These are phyloP conservation scores for Podospora pseudocomata DNA, from an alignment of 495 filamentous ascomycete genomes.

Conservation along the genomic window DNA sequence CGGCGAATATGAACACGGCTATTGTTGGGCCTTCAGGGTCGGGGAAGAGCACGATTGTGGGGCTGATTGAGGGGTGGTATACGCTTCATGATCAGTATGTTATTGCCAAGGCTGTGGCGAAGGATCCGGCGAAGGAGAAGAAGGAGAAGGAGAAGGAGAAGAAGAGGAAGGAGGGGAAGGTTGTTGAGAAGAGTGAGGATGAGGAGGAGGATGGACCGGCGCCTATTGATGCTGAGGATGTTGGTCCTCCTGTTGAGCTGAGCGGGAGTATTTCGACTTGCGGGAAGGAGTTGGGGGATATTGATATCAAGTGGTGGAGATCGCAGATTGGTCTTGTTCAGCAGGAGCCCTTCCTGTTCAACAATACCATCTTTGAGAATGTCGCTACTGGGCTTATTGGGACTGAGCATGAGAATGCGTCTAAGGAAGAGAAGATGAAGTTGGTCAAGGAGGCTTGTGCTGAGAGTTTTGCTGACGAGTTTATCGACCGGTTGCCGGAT, in stretches of 20 bases:
- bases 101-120: slow-evolving; percentile 46
- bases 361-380: slow-evolving; percentile 64
- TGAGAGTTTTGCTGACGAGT: slow-evolving; percentile 56
- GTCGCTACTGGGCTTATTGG: slow-evolving; percentile 59
- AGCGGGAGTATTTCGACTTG: slow-evolving; percentile 53
- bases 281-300: slow-evolving; percentile 50
- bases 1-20: slow-evolving; percentile 81
- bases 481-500: slow-evolving; percentile 59
- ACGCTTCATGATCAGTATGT: slow-evolving; percentile 56
- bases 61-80: slow-evolving; percentile 90
- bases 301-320: slow-evolving; percentile 64
- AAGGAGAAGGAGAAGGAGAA: slow-evolving; percentile 38
- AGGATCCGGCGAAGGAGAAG: slow-evolving; percentile 41
- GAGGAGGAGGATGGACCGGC: slow-evolving; percentile 30
- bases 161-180: slow-evolving; percentile 24
- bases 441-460: slow-evolving; percentile 56
- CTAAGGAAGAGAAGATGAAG: slow-evolving; percentile 50
- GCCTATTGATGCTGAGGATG: slow-evolving; percentile 28
- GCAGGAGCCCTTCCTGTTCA: slow-evolving; percentile 73
- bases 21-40: slow-evolving; percentile 81
- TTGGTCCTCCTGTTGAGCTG: slow-evolving; percentile 41
- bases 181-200: slow-evolving; percentile 21
- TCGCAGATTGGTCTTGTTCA: slow-evolving; percentile 65
- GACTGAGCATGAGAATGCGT: slow-evolving; percentile 50
- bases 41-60: slow-evolving; percentile 89